Percentiles rank a stretch among this genome's conserved stretches.
These are phyloP conservation scores for Lepidium sativum DNA, from an alignment of 345 rosid genomes.

Conservation along the genomic window DNA sequence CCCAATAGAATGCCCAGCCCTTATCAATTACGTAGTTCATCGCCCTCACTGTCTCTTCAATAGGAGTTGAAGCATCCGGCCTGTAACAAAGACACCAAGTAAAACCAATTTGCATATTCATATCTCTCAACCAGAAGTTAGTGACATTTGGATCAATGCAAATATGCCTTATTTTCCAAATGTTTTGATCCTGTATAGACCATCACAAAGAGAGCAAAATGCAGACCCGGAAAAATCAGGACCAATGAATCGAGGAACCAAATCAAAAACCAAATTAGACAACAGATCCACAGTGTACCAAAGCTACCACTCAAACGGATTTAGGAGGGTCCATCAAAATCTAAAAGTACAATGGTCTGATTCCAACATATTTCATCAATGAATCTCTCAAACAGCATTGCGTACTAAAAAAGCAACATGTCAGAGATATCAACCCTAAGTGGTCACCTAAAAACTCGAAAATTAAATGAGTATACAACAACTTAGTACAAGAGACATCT, in stretches of 20 bases:
- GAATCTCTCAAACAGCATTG: not conserved
- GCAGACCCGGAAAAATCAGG: not conserved
- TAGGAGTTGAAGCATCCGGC: constrained; percentile 81
- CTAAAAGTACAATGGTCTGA: not conserved
- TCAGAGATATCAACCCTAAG: not conserved
- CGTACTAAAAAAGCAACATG: not conserved
- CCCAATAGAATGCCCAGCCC: constrained; percentile 99
- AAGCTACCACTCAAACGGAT: not conserved
- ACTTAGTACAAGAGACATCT: not conserved
- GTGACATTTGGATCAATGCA: not conserved
- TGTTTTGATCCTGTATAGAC: not conserved
- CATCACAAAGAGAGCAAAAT: not conserved
- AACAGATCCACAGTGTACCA: not conserved
- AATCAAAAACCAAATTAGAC: not conserved
- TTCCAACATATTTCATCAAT: not conserved
- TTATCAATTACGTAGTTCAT: constrained; percentile 94
- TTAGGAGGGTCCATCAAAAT: not conserved
- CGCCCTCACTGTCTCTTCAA: constrained; percentile 94
- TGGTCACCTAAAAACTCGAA: not conserved
- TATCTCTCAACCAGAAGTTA: not conserved
- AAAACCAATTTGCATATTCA: constrained; percentile 4
- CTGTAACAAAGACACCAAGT: constrained; percentile 29
- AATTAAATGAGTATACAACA: constrained; percentile 12
- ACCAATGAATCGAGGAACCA: not conserved
- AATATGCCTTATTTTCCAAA: not conserved